Base-by-base conservation (phyloP, 495 filamentous ascomycete genomes). In the Xylaria bambusicola region DNA sequence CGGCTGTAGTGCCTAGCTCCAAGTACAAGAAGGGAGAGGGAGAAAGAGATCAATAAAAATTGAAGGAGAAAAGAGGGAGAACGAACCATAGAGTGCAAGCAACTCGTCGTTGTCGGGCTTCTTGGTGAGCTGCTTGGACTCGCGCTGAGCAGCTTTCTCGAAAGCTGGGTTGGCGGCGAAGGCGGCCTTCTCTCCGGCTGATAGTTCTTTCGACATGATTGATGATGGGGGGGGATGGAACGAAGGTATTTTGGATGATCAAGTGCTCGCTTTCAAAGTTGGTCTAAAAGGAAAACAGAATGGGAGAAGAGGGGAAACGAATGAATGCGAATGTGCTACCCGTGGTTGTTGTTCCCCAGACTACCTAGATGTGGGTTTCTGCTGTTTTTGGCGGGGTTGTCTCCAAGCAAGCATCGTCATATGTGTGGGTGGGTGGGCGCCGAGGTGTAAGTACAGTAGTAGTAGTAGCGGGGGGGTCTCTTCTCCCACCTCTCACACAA, bases 81-180 rank as follows among this genome's bases (percentile, higher is more conserved):
- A 62, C 66, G 60, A 55, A 80, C 78, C 76, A 50, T 80, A 81
- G 62, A 80, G 71, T 56, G 75, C 78, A 62, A 86, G 79, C 20
- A 86, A 74, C 23, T 85, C 80, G 13, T 82, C 74, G 72, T 84
- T 82, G 62, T 52, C 69, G 10, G 83, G 85, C 77, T 83, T 85
- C 57, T 74, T 72, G 52, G 80, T 83, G 54, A 90, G 78, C 77
- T 88, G 85, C 70, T 81, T 80, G 73, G 75, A 81, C 62, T 89
- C 84, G 69, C 78, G 78, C 63, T 87, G 82, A 52, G 89, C 83
- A 0, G 56, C 56, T 64, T 77, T 80, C 65, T 81, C 66, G 76
- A 87, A 87, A 41, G 76, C 82, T 48, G 75, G 70, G 69, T 72
- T 76, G 26, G 70, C 60, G 35, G 68, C 62, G 54, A 73, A 58